Conservation (phyloP, 192 early-diverging fungal genomes). For the Paraglomus brasilianum region DNA sequence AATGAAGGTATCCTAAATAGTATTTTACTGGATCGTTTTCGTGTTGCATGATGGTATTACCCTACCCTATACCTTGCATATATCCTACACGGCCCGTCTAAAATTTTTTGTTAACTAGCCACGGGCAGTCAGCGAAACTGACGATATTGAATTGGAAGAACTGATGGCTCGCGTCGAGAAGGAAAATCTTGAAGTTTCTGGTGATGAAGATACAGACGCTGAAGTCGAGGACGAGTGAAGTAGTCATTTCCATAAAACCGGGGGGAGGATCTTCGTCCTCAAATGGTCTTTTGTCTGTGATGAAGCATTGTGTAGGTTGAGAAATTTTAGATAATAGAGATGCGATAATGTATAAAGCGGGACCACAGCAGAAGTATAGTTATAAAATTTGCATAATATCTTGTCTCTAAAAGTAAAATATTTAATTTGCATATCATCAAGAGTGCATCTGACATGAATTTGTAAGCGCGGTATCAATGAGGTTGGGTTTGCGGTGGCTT, state of each 20-base stretch:
- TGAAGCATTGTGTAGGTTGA: too few relatives aligned
- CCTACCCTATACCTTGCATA: background rate
- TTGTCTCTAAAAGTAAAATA: too few relatives aligned
- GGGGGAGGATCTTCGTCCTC: background rate
- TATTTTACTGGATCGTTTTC: background rate
- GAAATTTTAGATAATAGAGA: too few relatives aligned
- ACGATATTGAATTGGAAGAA: constrained; percentile 91
- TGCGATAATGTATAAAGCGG: too few relatives aligned
- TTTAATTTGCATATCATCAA: too few relatives aligned
- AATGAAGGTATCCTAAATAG: constrained; percentile 64
- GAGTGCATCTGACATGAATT: too few relatives aligned
- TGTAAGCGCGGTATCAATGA: too few relatives aligned
- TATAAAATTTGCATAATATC: too few relatives aligned
- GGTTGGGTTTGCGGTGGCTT: too few relatives aligned
- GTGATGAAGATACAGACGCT: constrained; percentile 83
- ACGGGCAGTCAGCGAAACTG: constrained; percentile 84
- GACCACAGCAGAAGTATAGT: too few relatives aligned
- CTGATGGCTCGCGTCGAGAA: constrained; percentile 85
- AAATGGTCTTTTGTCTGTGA: too few relatives aligned
- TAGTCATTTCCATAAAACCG: constrained; percentile 39
- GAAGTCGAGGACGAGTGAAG: constrained; percentile 46
- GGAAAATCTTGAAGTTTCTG: constrained; percentile 90
- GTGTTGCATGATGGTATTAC: background rate
- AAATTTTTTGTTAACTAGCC: constrained; percentile 55
- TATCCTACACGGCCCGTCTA: background rate